These are phyloP conservation scores for Scutellaria baicalensis DNA, from an alignment of 257 asterid species.

Conservation along the genomic window DNA sequence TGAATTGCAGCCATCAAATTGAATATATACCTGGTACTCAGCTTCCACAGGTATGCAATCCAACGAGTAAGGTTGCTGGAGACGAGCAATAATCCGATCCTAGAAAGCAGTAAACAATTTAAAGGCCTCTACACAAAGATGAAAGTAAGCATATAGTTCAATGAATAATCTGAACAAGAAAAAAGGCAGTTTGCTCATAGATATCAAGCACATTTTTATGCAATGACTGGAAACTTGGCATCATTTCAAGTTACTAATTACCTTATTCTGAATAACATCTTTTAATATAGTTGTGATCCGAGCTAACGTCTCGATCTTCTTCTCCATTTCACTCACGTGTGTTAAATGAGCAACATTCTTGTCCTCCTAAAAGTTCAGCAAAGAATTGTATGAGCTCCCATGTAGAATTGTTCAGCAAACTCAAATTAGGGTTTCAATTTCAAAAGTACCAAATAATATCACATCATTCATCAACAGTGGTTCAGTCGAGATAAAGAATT, in stretches of 20 bases:
- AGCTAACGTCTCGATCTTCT: slow-evolving; percentile 79
- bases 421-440: neutral
- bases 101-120: slow-evolving; percentile 20
- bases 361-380: slow-evolving; percentile 60
- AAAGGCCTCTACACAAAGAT: neutral
- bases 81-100: slow-evolving; percentile 98
- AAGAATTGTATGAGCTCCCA: slow-evolving; percentile 13
- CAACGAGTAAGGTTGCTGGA: slow-evolving; percentile 95
- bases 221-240: neutral
- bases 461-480: slow-evolving; percentile 4
- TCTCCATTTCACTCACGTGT: slow-evolving; percentile 94
- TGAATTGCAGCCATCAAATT: neutral
- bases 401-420: neutral
- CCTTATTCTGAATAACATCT: slow-evolving; percentile 96
- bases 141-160: neutral
- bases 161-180: neutral
- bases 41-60: slow-evolving; percentile 99
- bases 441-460: neutral
- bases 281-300: slow-evolving; percentile 85
- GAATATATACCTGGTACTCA: slow-evolving; percentile 74
- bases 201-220: neutral
- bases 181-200: neutral
- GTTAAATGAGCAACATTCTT: slow-evolving; percentile 92
- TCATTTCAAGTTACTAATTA: slow-evolving; percentile 16
- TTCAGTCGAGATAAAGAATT: neutral